Percentiles rank a stretch among this genome's conserved stretches.
phyloP scores from a whole-genome alignment of 192 early-diverging fungal genomes.

The Glomus cerebriforme region DNA sequence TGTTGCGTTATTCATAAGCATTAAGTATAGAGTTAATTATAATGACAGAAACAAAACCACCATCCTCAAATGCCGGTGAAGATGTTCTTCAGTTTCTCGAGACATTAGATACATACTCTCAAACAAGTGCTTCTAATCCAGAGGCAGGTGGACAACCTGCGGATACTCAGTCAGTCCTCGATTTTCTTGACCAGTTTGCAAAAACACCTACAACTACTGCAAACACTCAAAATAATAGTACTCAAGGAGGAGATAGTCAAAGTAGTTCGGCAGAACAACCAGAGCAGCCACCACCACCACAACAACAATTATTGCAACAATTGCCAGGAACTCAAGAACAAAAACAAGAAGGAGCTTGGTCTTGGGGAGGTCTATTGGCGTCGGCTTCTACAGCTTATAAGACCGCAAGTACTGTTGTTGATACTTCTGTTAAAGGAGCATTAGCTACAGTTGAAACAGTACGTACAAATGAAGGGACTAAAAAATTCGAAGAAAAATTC shows the following conservation, averaged over 20 bases:
- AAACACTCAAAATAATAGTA: constrained; percentile 13
- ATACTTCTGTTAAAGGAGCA: constrained; percentile 48
- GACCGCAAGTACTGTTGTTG: constrained; percentile 51
- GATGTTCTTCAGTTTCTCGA: constrained; percentile 51
- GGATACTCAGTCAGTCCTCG: constrained; percentile 48
- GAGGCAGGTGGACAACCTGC: constrained; percentile 9
- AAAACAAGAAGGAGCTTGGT: constrained; percentile 35
- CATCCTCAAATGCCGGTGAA: constrained; percentile 32
- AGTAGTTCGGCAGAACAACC: constrained; percentile 24
- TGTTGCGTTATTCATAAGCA: no score
- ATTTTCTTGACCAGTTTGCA: constrained; percentile 49
- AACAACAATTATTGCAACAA: constrained; percentile 32
- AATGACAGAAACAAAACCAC: constrained; percentile 11
- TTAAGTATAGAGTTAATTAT: neutral
- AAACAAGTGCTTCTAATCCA: constrained; percentile 9
- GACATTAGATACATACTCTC: constrained; percentile 38
- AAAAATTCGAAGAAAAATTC: constrained; percentile 53
- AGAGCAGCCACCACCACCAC: constrained; percentile 27
- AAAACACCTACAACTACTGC: constrained; percentile 38
- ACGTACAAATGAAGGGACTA: constrained; percentile 40
- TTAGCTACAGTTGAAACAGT: constrained; percentile 49
- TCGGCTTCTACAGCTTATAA: constrained; percentile 60
- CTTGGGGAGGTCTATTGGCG: constrained; percentile 54
- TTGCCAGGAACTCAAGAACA: neutral
- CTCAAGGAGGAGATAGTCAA: constrained; percentile 15